Conservation (phyloP, 2,329 filamentous ascomycete genomes). For the Leptographium wingfieldii region DNA sequence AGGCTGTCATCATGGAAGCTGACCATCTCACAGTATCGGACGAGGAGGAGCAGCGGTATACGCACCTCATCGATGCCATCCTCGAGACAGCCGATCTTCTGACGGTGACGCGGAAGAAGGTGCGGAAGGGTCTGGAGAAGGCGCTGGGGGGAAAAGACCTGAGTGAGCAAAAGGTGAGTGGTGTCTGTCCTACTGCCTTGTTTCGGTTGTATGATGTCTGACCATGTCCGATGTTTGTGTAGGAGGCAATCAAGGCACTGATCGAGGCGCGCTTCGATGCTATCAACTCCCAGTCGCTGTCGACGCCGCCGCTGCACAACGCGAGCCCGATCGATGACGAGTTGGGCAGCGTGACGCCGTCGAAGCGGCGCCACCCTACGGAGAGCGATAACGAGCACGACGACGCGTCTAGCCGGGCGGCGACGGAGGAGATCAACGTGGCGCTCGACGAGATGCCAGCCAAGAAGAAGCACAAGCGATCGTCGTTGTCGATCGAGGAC, state of each 20-base stretch:
- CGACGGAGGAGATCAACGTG: slow-evolving; percentile 25
- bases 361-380: slow-evolving; percentile 24
- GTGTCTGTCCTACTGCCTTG: neutral
- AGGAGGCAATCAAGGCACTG: slow-evolving; percentile 58
- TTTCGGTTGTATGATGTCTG: neutral
- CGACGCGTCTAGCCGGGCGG: slow-evolving; percentile 14
- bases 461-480: slow-evolving; percentile 57
- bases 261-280: slow-evolving; percentile 66
- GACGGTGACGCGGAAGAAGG: slow-evolving; percentile 52
- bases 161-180: slow-evolving; percentile 42
- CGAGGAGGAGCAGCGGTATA: slow-evolving; percentile 40
- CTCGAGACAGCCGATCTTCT: slow-evolving; percentile 44
- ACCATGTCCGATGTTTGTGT: neutral
- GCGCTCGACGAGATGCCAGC: slow-evolving; percentile 26
- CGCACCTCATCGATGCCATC: slow-evolving; percentile 46
- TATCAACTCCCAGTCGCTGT: slow-evolving; percentile 38
- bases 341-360: slow-evolving; percentile 11
- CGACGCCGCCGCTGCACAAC: slow-evolving; percentile 26
- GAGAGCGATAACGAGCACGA: slow-evolving; percentile 21
- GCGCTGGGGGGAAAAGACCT: slow-evolving; percentile 44
- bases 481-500: slow-evolving; percentile 45
- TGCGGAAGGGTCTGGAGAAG: slow-evolving; percentile 42
- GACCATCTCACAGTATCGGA: slow-evolving; percentile 27
- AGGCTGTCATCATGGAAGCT: neutral
- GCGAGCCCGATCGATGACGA: slow-evolving; percentile 9